phyloP scores from a whole-genome alignment of 116 monocot species.

The Cymodocea nodosa region DNA sequence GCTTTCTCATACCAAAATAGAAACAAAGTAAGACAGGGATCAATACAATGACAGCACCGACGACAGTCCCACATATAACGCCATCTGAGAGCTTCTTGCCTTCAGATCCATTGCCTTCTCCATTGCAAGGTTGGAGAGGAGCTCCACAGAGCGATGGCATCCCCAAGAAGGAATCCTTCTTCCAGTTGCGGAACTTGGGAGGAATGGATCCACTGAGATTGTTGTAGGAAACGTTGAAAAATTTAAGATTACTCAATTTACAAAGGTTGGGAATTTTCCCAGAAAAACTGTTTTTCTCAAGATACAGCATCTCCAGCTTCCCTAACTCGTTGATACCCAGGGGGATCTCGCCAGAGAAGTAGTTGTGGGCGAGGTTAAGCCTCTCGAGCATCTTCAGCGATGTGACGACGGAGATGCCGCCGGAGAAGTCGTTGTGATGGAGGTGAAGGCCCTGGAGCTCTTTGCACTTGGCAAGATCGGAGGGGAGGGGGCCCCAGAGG shows the following conservation, averaged over 20 bases:
- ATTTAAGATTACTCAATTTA: slow-evolving; percentile 6
- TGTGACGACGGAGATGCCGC: slow-evolving; percentile 24
- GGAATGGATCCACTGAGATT: slow-evolving; percentile 46
- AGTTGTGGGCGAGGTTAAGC: slow-evolving; percentile 44
- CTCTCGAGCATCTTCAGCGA: slow-evolving; percentile 23
- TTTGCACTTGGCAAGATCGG: slow-evolving; percentile 27
- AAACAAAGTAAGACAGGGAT: slow-evolving; percentile 25
- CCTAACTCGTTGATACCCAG: slow-evolving; percentile 23
- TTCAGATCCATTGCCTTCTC: too few relatives aligned
- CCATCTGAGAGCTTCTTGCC: slow-evolving; percentile 52
- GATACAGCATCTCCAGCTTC: slow-evolving; percentile 28
- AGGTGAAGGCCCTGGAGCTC: slow-evolving; percentile 41
- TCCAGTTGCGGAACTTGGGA: slow-evolving; percentile 12
- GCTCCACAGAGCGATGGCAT: slow-evolving; percentile 30
- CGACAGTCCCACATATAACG: slow-evolving; percentile 56
- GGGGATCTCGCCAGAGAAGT: slow-evolving; percentile 31
- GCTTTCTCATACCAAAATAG: slow-evolving; percentile 15
- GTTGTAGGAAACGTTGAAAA: slow-evolving; percentile 66
- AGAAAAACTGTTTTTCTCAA: slow-evolving; percentile 33
- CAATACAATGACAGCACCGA: slow-evolving; percentile 28
- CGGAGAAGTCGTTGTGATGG: slow-evolving; percentile 34
- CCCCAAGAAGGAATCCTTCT: slow-evolving; percentile 30
- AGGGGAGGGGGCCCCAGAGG: slow-evolving; percentile 36
- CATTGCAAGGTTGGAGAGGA: slow-evolving; percentile 28
- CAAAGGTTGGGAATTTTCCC: slow-evolving; percentile 36